Evolutionary conservation across 495 filamentous ascomycete genomes (phyloP), one percentile per base, ranked within the genome.

Genomic region (Patellaria atrata): DNA sequence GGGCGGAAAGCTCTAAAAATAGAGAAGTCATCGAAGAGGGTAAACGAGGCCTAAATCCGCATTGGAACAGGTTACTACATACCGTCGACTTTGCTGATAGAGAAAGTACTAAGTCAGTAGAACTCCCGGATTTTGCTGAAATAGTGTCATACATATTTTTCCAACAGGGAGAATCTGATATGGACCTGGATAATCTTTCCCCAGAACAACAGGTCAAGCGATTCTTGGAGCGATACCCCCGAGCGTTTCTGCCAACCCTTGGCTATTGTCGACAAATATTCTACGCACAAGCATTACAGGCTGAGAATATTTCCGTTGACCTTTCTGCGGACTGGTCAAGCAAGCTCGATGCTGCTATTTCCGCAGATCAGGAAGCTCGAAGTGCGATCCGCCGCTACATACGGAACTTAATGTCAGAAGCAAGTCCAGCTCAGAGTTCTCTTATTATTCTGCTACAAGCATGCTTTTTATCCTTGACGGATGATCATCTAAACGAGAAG

Each of bases 21-120:
- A 77, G 76, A 25, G 87, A 94, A 48, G 73, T 93, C 0, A 54
- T 81, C 0, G 89, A 96, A 52, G 87, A 97, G 57, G 89, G 82
- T 2, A 79, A 71, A 38, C 85, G 86, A 53, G 89, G 89, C 2
- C 67, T 92, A 1, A 77, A 79, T 57, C 79, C 80, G 8, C 79
- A 83, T 47, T 83, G 79, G 74, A 79, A 78, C 52, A 61, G 62
- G 30, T 67, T 82, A 37, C 50, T 76, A 17, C 80, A 79, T 43
- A 65, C 35, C 3, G 12, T 34, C 10, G 40, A 37, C 16, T 28
- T 24, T n/a, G n/a, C n/a, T n/a, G n/a, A n/a, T n/a, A n/a, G n/a
- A 8, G 23, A n/a, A 8, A n/a, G 9, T 8, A n/a, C 23, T 69
- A 33, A 48, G 50, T 57, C 22, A 42, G 48, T 22, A 51, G 55